Evolutionary conservation across 768 basidiomycete species (phyloP).

Genomic region (Filobasidium wieringae): DNA sequence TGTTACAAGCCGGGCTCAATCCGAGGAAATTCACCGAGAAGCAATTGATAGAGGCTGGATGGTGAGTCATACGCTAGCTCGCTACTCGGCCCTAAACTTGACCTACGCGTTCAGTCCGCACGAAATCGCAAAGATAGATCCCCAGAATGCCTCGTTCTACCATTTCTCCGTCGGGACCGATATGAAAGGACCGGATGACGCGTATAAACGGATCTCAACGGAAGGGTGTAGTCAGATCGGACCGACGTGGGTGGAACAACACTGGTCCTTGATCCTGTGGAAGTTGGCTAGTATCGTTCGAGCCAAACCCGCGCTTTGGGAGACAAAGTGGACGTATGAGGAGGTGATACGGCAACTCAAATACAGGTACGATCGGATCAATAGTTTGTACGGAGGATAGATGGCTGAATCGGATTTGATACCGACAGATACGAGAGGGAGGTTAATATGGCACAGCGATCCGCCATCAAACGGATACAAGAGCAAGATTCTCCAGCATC

Average conservation of each 20-base stretch:
- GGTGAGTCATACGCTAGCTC: not conserved
- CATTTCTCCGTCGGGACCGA: constrained; percentile 16
- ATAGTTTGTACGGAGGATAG: not conserved
- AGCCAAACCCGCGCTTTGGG: constrained; percentile 53
- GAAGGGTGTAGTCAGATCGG: constrained; percentile 53
- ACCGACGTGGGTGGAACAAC: constrained; percentile 76
- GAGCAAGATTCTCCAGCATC: constrained; percentile 71
- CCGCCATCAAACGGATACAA: constrained; percentile 65
- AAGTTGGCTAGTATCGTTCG: constrained; percentile 77
- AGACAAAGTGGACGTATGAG: constrained; percentile 65
- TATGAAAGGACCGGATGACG: constrained; percentile 15
- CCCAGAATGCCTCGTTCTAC: constrained; percentile 20
- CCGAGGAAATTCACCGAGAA: not conserved
- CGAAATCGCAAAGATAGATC: constrained; percentile 23
- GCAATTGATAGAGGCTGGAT: not conserved
- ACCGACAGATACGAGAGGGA: constrained; percentile 72
- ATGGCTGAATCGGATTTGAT: not conserved
- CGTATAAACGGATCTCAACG: constrained; percentile 17
- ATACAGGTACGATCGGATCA: constrained; percentile 53
- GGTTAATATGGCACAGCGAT: constrained; percentile 61
- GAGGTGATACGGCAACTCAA: constrained; percentile 71
- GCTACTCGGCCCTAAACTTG: constrained; percentile 4
- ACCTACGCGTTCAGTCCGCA: constrained; percentile 18
- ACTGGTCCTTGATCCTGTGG: constrained; percentile 85
- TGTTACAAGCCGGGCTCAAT: not conserved